Evolutionary conservation across 2,329 filamentous ascomycete species (phyloP), one percentile per base, ranked within the genome.

Genomic region (Hymenoscyphus fraxineus): DNA sequence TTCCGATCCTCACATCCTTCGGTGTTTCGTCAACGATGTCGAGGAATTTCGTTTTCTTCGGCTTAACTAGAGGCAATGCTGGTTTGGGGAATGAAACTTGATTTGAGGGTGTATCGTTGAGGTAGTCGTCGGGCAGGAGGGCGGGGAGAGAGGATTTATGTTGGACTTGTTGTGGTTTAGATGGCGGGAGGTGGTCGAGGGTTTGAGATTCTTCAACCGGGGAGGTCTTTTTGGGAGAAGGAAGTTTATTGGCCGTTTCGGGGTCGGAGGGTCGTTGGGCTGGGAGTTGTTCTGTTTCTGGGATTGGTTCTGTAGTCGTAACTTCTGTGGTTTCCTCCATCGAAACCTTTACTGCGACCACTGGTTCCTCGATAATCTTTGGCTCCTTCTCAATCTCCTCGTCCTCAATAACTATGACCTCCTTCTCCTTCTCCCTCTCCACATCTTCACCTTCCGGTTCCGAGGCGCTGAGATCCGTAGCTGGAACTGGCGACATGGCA

Each of bases 11-110:
- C 19, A 61, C 61, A 63, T 75, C 74, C 59, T 74, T 76, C 0
- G 70, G 68, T 27, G 64, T 60, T 6, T 44, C 41, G 39, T 72
- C 68, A 40, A 67, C 66, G 13, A 70, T 63, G 19, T 71, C 68
- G 1, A 64, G 10, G 38, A 74, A 72, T 44, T 71, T 74, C 12
- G 61, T 73, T 55, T 73, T 73, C 64, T 70, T 75, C 2, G 68
- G 15, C n/a, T 65, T 66, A 31, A 22, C 64, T 22, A 51, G 54
- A 6, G 54, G 32, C 60, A 59, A 41, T 0, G 9, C 31, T 12
- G 39, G 31, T 44, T 22, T 31, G 22, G 19, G 40, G 19, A 31
- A 55, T 31, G 31, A 59, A 35, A 32, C 9, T 32, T 51, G 65
- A 58, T 15, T 41, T 16, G 3, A 64, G 1, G 69, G 67, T 22